Evolutionary conservation across 441 rosid species (phyloP).

Genomic region (Erodium moschatum): DNA sequence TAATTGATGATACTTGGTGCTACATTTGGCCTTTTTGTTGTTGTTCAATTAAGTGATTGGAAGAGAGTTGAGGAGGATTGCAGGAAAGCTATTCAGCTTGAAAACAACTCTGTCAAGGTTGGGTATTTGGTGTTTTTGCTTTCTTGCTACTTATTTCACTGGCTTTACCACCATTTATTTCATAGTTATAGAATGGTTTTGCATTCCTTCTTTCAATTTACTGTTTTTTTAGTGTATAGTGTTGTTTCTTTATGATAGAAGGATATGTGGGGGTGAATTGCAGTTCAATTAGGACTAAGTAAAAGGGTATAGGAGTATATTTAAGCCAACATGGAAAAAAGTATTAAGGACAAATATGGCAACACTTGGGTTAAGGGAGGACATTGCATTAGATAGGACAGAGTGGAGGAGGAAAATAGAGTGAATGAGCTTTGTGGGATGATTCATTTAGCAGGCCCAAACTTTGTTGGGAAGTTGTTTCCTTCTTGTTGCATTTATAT

Average conservation of each 20-base stretch:
- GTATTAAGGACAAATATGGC: too few species aligned
- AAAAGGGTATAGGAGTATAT: too few species aligned
- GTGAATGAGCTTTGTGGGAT: too few species aligned
- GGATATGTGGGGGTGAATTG: background rate
- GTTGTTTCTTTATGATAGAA: too few species aligned
- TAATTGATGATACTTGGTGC: background rate
- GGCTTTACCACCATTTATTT: background rate
- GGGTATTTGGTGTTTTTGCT: background rate
- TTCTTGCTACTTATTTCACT: background rate
- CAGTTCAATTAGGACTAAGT: too few species aligned
- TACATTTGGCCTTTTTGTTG: constrained; percentile 6
- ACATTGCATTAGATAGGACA: too few species aligned
- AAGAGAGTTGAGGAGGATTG: constrained; percentile 71
- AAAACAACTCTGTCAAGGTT: constrained; percentile 67
- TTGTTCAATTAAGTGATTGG: constrained; percentile 59
- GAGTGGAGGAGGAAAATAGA: too few species aligned
- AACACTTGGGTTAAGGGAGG: too few species aligned
- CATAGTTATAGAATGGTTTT: background rate
- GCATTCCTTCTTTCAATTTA: background rate
- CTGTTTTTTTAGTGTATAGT: background rate
- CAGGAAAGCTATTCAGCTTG: constrained; percentile 62
- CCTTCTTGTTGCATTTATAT: too few species aligned
- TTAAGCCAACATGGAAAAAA: too few species aligned
- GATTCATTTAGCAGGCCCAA: too few species aligned
- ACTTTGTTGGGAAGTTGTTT: too few species aligned